Base-by-base conservation (phyloP, 176 grass and related monocot species). In the Pontederia paniculata region DNA sequence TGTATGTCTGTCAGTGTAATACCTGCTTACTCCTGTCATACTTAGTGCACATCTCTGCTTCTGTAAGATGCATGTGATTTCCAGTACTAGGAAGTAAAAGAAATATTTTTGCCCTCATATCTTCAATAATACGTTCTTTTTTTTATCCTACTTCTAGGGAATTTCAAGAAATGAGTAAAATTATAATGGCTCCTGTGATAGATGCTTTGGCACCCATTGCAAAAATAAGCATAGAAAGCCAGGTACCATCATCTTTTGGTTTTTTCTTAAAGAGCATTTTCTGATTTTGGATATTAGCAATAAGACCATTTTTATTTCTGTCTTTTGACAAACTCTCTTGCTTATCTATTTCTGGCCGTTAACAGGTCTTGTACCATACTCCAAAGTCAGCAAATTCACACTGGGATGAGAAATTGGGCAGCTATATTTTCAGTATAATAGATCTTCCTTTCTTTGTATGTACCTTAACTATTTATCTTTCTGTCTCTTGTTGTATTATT, bases 361-460 rank as follows among this genome's bases (percentile, higher is more conserved):
- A 71, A 52, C 73, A 98, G 93, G 83, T 98, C 57, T 66, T 98
- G 52, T 98, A 98, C 68, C 86, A 98, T 69, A 85, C 86, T 52
- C 93, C 83, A 17, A 98, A 91, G 73, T 91, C 82, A 0, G 71
- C 86, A 10, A 84, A 71, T 73, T 91, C 93, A 59, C 77, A 79
- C 52, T 79, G 56, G 69, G 80, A 91, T 67, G 87, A 88, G 62
- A 88, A 98, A 57, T 62, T 84, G 15, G 71, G 71, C 45, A 77
- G 71, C 58, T 82, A 84, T 51, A 69, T 88, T 23, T 80, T 98
- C 69, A 82, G 68, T 50, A 71, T 62, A 58, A 66, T 72, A 65
- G 93, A 98, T 46, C 85, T 98, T 57, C 93, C 93, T 73, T 98
- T 98, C 66, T 98, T 98, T 84, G 93, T 98, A 91, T 70, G 80